Conservation (phyloP, 2,329 filamentous ascomycete species). For the Purpureocillium lavendulum region DNA sequence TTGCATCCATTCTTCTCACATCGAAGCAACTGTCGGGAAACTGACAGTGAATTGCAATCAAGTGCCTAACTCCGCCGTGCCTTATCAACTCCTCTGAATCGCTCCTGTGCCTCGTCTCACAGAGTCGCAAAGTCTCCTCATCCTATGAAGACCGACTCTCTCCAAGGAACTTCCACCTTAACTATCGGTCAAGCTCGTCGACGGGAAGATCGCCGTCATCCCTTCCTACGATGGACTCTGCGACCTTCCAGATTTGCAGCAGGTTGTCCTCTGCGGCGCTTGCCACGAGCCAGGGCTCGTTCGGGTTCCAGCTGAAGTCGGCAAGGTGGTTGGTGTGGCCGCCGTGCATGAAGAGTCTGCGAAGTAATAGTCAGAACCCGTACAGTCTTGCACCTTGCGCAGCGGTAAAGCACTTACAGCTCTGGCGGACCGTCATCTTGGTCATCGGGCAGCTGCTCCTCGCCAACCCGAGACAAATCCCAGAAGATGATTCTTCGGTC, state of each 20-base stretch:
- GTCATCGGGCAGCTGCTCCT: slow-evolving; percentile 92
- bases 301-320: slow-evolving; percentile 96
- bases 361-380: slow-evolving; percentile 12
- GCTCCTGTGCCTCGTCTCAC: slow-evolving; percentile 10
- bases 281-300: slow-evolving; percentile 93
- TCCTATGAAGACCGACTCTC: slow-evolving; percentile 21
- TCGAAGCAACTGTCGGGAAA: too few species aligned
- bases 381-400: background rate
- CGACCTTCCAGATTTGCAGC: slow-evolving; percentile 88
- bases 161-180: slow-evolving; percentile 24
- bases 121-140: slow-evolving; percentile 13
- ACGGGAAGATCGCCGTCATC: slow-evolving; percentile 68
- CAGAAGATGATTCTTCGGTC: slow-evolving; percentile 93
- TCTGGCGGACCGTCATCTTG: slow-evolving; percentile 92
- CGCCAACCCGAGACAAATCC: slow-evolving; percentile 86
- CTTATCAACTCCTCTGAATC: background rate
- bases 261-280: slow-evolving; percentile 96
- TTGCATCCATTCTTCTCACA: too few species aligned
- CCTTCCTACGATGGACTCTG: slow-evolving; percentile 71
- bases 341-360: slow-evolving; percentile 92
- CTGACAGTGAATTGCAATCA: too few species aligned
- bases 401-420: slow-evolving; percentile 51
- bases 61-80: too few species aligned
- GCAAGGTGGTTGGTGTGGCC: slow-evolving; percentile 95
- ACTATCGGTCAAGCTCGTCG: slow-evolving; percentile 64